Conservation (phyloP, 2,329 filamentous ascomycete species). For the Alternaria sp. region DNA sequence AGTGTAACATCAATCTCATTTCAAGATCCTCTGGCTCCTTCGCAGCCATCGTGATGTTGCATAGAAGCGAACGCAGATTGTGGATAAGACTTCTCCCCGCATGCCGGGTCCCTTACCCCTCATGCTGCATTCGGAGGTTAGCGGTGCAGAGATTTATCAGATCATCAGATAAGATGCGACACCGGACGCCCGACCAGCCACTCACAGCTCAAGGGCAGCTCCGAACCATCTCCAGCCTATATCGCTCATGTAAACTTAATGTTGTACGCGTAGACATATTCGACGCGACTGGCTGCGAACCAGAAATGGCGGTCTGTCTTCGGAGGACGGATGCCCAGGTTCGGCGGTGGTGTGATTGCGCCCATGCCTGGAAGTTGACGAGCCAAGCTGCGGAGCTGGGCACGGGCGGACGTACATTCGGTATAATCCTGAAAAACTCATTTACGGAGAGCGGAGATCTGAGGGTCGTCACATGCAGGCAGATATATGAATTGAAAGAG, state of each 20-base stretch:
- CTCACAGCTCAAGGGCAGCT: neutral
- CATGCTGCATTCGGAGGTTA: neutral
- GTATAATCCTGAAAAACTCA: neutral
- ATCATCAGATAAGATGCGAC: constrained; percentile 27
- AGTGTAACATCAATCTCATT: neutral
- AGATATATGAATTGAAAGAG: neutral
- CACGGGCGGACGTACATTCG: neutral
- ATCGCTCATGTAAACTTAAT: neutral
- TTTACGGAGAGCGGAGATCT: neutral
- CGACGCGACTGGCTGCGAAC: neutral
- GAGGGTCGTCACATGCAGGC: neutral
- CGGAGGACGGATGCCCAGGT: neutral
- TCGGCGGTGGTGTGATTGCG: neutral
- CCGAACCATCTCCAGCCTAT: constrained; percentile 8
- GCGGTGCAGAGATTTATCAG: constrained; percentile 12
- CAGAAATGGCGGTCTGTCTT: neutral
- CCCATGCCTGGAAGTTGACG: neutral
- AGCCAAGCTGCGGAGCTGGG: neutral
- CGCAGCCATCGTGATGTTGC: neutral
- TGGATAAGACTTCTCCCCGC: neutral
- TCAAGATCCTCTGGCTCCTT: rapidly evolving
- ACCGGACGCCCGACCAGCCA: constrained; percentile 4
- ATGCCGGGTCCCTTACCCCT: neutral
- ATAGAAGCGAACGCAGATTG: neutral
- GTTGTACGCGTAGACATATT: neutral